Evolutionary conservation across 768 basidiomycete species (phyloP), one percentile per base, ranked within the genome.

Genomic region (Lactifluus piperatus): DNA sequence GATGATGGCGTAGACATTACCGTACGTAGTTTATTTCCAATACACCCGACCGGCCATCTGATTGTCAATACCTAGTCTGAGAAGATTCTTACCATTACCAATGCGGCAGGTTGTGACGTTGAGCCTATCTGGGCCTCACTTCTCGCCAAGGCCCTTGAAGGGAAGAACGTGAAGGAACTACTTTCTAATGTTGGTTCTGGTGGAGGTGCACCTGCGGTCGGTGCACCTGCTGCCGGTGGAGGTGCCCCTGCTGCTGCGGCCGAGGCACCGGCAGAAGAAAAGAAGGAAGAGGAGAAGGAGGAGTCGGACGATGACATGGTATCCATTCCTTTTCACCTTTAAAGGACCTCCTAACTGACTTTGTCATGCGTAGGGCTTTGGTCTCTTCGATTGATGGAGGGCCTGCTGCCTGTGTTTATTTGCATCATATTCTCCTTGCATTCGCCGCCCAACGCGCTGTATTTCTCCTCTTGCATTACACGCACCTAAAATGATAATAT

Each of bases 51-150:
- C 51, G 1, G 41, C 47, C 22, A 58, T 62, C 60, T 63, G 24
- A 39, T 27, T 9, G 41, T 22, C 44, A 44, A 39, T 59, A 1
- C 20, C 11, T 68, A 97, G 94, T 72, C 92, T 60, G 97, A 98
- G 73, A 97, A 97, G 80, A 90, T 99, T 71, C 60, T 78, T 68
- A 77, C 92, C n/a, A 73, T 98, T 71, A 91, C 89, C 67, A 73
- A 71, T 57, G 94, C 91, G 55, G 97, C 95, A 54, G 76, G 76
- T 58, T 78, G 92, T 64, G 94, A 97, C 26, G 69, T 97, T 60
- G 97, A 98, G 76, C 82, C 94, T 58, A 98, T 99, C 79, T 98
- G 97, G 97, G 94, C 94, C 58, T 75, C 87, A 14, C 88, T 99
- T 68, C 91, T 99, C 70, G 90, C 95, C 63, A 98, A 97, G 75